Conservation (phyloP, 177 flowering plant species). For the Vitis hybrid region DNA sequence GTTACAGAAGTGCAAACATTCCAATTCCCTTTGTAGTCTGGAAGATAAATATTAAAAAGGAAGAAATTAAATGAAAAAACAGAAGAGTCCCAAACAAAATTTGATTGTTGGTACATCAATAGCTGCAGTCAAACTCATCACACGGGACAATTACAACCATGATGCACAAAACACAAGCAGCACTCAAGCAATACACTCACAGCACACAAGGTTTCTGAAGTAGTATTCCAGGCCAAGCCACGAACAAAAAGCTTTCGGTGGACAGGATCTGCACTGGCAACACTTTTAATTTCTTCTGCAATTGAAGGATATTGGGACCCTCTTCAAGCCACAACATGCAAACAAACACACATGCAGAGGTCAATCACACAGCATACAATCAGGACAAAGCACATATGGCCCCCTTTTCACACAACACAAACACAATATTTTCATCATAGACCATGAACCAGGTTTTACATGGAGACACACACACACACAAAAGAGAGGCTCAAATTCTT, state of each 20-base stretch:
- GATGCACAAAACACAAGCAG: slow-evolving; percentile 33
- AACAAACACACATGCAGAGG: slow-evolving; percentile 63
- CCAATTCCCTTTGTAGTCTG: not conserved
- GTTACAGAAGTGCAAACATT: not conserved
- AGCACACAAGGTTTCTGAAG: slow-evolving; percentile 84
- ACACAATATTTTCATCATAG: slow-evolving; percentile 13
- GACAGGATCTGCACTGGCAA: slow-evolving; percentile 77
- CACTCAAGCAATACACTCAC: slow-evolving; percentile 66
- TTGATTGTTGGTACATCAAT: slow-evolving; percentile 3
- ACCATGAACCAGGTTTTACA: slow-evolving; percentile 4
- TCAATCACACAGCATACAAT: slow-evolving; percentile 65
- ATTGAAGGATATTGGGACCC: slow-evolving; percentile 70
- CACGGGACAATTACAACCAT: slow-evolving; percentile 9
- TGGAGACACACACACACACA: not conserved
- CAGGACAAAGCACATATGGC: slow-evolving; percentile 16
- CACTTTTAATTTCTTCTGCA: slow-evolving; percentile 69
- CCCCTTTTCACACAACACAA: slow-evolving; percentile 8
- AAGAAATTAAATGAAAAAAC: not conserved
- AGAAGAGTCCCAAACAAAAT: not conserved
- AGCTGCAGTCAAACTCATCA: slow-evolving; percentile 7
- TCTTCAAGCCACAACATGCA: slow-evolving; percentile 72
- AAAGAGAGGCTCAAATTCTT: not conserved
- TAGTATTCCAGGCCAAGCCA: slow-evolving; percentile 78
- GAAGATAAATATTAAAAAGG: not conserved
- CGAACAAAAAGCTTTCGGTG: slow-evolving; percentile 87